Conservation (phyloP, 768 basidiomycete species). For the Phylloporus rhodoxanthus region DNA sequence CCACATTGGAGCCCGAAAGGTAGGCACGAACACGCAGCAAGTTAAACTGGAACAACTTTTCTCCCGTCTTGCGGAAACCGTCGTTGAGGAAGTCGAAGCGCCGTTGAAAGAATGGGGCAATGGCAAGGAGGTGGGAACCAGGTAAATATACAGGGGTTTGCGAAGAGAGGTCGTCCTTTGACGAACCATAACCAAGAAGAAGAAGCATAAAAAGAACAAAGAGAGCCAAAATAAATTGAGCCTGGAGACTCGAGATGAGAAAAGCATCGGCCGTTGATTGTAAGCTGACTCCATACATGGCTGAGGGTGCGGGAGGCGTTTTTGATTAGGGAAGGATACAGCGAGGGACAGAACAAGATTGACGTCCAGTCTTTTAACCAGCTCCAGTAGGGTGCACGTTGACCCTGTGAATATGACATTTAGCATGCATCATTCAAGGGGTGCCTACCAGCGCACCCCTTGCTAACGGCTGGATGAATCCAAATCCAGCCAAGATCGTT, state of each 20-base stretch:
- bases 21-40: conserved; percentile 51
- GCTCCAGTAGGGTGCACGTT: conserved; percentile 19
- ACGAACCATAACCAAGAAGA: conserved; percentile 30
- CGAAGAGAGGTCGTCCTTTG: conserved; percentile 41
- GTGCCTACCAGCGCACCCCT: conserved; percentile 19
- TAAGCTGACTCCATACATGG: conserved; percentile 41
- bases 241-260: conserved; percentile 30
- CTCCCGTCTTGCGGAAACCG: conserved; percentile 63
- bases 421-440: conserved; percentile 19
- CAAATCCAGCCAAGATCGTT: conserved; percentile 13
- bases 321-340: conserved; percentile 22
- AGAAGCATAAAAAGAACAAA: conserved; percentile 37
- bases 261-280: conserved; percentile 35
- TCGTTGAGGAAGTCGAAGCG: conserved; percentile 70
- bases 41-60: conserved; percentile 63
- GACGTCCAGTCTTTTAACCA: conserved; percentile 23
- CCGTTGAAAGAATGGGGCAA: conserved; percentile 60
- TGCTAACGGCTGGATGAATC: conserved; percentile 5
- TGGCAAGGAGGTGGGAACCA: conserved; percentile 50
- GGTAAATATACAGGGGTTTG: conserved; percentile 51
- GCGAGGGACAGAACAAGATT: conserved; percentile 21
- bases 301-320: conserved; percentile 19
- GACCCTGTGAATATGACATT: conserved; percentile 23
- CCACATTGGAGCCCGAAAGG: conserved; percentile 11
- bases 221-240: conserved; percentile 31